A percentile compares a stretch with the other conserved stretches of the same genome.
These are phyloP conservation scores for Nicotiana attenuata DNA, from an alignment of 257 asterid genomes.

Conservation along the genomic window DNA sequence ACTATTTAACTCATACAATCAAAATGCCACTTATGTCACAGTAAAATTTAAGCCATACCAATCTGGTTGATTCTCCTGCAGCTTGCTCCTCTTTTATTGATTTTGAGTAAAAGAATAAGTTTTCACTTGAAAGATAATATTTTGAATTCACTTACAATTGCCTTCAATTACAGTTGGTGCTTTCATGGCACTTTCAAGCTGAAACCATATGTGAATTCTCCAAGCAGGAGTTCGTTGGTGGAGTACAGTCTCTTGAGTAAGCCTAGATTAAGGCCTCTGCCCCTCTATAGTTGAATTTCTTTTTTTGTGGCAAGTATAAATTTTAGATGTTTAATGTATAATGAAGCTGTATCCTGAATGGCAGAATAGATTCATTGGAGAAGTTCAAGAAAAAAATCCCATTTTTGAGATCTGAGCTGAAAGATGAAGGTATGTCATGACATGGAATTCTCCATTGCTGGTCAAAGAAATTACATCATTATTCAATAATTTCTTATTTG, in stretches of 20 bases:
- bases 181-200: constrained; percentile 81
- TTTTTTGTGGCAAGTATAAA: not conserved
- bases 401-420: constrained; percentile 83
- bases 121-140: not conserved
- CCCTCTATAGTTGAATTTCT: not conserved
- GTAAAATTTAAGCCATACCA: not conserved
- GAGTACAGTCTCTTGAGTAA: constrained; percentile 90
- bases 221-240: constrained; percentile 80
- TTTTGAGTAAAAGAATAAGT: not conserved
- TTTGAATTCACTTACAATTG: not conserved
- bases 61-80: not conserved
- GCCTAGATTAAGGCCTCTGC: constrained; percentile 14
- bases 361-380: constrained; percentile 91
- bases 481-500: not conserved
- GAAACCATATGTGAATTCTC: constrained; percentile 96
- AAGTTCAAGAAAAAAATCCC: constrained; percentile 84
- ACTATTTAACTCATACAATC: not conserved
- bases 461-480: not conserved
- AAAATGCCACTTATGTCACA: not conserved
- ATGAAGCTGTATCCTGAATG: constrained; percentile 7
- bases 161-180: constrained; percentile 37
- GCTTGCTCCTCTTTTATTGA: not conserved
- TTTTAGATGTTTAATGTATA: not conserved
- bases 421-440: constrained; percentile 82
- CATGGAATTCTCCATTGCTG: constrained; percentile 8